Base-by-base conservation (phyloP, 2,329 filamentous ascomycete genomes). In the Corynespora cassiicola region DNA sequence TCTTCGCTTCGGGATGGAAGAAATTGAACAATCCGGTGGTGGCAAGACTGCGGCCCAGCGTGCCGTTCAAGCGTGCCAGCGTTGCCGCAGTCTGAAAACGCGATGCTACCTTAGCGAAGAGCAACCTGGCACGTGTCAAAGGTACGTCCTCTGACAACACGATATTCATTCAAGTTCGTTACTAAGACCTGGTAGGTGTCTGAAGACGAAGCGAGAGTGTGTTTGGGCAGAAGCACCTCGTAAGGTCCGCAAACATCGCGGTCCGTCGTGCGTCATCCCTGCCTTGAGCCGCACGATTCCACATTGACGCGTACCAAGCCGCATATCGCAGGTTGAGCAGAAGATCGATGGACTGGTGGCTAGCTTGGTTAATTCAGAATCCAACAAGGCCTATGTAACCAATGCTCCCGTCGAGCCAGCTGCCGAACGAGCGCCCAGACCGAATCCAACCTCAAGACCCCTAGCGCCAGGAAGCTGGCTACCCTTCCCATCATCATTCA, bases 281-380 rank as follows among this genome's bases (percentile, higher is more conserved):
- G 14, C 21, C n/a, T 8, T n/a, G 9, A 32, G 19, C 12, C 20
- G 14, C 17, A n/a, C 12, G 6, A 6, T 21, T 9, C 23, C 20
- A 14, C 22, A 25, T 22, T 44, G 16, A 46, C 19, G 20, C 14
- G 7, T 12, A 7, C 5, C 7, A 25, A 65, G 63, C 27, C 63
- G 64, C 15, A 67, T 67, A 7, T 54, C 58, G 10, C 63, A 66
- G 42, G 62, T 67, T 2, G 64, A 66, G 33, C 54, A 62, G 22
- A 67, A 65, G 35, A 60, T 67, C 15, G 62, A 67, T 47, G 58
- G 63, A 6, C 52, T 67, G 15, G 56, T 66, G 18, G 59, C 64
- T 11, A 60, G 50, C 18, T 53, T 67, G 31, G 50, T 55, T 7
- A 54, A 52, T 17, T 31, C 56, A 18, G 36, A 42, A 12, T 22